phyloP scores from a whole-genome alignment of 169 alveolate genomes.

The Pseudocohnilembus persalinus region DNA sequence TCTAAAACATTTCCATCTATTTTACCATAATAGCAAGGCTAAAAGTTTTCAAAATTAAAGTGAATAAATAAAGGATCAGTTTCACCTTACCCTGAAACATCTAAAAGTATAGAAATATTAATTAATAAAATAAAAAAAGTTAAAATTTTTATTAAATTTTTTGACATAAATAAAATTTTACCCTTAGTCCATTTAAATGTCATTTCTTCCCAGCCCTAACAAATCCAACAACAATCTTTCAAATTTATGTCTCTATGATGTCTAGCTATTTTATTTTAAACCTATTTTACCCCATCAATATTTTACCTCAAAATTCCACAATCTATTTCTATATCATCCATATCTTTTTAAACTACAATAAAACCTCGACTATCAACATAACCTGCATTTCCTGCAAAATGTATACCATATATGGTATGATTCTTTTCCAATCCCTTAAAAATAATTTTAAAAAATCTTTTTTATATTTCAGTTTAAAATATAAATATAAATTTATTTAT shows the following conservation, averaged over 20 bases:
- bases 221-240: slow-evolving; percentile 40
- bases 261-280: background rate
- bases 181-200: slow-evolving; percentile 36
- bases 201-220: slow-evolving; percentile 45
- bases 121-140: background rate
- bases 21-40: slow-evolving; percentile 17
- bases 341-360: slow-evolving; percentile 23
- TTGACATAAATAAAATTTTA: background rate
- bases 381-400: slow-evolving; percentile 41
- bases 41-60: slow-evolving; percentile 40
- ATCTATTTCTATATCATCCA: slow-evolving; percentile 7
- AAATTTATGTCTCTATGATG: slow-evolving; percentile 10
- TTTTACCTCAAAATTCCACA: slow-evolving; percentile 14
- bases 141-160: background rate
- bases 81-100: slow-evolving; percentile 17
- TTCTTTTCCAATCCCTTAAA: slow-evolving; percentile 20
- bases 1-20: background rate
- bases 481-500: too few species aligned
- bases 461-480: too few species aligned
- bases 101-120: background rate
- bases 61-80: slow-evolving; percentile 42
- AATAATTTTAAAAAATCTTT: too few species aligned
- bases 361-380: slow-evolving; percentile 41
- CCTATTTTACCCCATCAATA: slow-evolving; percentile 4
- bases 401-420: slow-evolving; percentile 40